Evolutionary conservation across 352 stramenopile species (phyloP).

Genomic region (Globisporangium abappressorium): DNA sequence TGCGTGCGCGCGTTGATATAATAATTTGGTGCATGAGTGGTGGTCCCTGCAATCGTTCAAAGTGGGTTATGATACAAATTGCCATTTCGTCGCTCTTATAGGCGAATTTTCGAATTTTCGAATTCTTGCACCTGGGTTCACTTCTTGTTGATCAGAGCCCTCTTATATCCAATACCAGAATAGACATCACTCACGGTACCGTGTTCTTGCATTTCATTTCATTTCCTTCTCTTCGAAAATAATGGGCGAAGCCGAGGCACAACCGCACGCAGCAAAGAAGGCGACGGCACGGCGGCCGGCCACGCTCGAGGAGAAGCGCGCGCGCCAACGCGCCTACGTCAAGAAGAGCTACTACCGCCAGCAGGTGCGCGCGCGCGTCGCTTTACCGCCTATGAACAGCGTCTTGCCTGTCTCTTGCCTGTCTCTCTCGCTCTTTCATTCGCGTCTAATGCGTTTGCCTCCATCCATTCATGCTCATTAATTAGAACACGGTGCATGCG

Average conservation of each 20-base stretch:
- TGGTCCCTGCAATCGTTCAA: no score
- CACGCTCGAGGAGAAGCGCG: constrained; percentile 38
- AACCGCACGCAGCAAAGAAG: background rate
- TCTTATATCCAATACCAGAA: background rate
- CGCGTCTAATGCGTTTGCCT: background rate
- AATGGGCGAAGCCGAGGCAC: background rate
- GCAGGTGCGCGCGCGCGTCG: constrained; percentile 20
- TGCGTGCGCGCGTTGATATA: no score
- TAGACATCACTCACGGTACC: background rate
- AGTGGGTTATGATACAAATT: no score
- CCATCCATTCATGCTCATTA: background rate
- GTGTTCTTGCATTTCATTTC: background rate
- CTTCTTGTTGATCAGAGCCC: no score
- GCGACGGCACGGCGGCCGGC: constrained; percentile 10
- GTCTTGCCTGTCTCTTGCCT: background rate
- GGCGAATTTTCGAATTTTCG: no score
- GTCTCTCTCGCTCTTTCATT: background rate
- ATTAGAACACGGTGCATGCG: constrained; percentile 28
- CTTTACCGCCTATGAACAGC: background rate
- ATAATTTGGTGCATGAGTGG: no score
- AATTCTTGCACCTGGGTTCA: no score
- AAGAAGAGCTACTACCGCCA: constrained; percentile 44
- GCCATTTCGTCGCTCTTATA: no score
- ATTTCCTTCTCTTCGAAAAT: background rate
- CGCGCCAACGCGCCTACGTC: constrained; percentile 52